Evolutionary conservation across 208 protist species (phyloP).

Genomic region (Blastocrithidia nonstop): DNA sequence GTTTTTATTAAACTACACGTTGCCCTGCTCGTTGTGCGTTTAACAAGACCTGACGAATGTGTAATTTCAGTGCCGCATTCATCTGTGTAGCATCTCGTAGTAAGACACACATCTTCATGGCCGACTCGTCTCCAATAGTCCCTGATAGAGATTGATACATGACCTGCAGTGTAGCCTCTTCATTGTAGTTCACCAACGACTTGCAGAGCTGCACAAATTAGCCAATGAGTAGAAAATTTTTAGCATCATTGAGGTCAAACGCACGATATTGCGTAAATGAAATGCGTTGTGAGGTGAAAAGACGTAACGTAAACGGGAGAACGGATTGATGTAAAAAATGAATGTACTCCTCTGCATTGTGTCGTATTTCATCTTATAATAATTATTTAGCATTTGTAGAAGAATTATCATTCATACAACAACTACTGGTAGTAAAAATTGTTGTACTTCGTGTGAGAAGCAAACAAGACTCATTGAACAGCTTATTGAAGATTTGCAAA

Average conservation of each 20-base stretch:
- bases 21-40: background rate
- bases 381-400: too few species aligned
- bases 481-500: conserved; percentile 33
- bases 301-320: conserved; percentile 8
- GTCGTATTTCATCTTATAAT: too few species aligned
- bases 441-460: too few species aligned
- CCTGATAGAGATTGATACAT: conserved; percentile 24
- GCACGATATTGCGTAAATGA: too few species aligned
- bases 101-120: conserved; percentile 21
- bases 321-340: conserved; percentile 8
- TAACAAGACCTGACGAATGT: conserved; percentile 27
- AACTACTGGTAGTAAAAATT: too few species aligned
- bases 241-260: conserved; percentile 59
- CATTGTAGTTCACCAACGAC: conserved; percentile 9
- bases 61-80: conserved; percentile 31
- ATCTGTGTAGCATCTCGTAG: conserved; percentile 34
- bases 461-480: too few species aligned
- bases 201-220: conserved; percentile 30
- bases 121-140: conserved; percentile 19
- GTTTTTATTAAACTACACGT: background rate
- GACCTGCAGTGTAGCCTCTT: conserved; percentile 21
- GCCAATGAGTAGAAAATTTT: conserved; percentile 39
- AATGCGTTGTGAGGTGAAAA: background rate
- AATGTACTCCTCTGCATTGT: conserved; percentile 1
- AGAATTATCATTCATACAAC: too few species aligned